Evolutionary conservation across 345 rosid genomes (phyloP).

Genomic region (Rhodomyrtus tomentosa): DNA sequence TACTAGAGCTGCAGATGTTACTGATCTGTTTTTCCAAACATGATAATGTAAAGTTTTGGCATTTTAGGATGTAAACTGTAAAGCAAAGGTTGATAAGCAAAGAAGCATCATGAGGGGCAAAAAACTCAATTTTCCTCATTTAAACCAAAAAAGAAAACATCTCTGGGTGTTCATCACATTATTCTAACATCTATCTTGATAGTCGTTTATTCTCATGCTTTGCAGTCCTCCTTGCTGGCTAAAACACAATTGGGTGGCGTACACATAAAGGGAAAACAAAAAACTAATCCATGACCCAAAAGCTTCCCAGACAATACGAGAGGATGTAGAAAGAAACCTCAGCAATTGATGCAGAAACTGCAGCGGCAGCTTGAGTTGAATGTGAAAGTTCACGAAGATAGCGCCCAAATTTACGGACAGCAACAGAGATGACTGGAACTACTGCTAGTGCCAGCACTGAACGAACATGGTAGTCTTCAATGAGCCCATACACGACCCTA

Average conservation of each 20-base stretch:
- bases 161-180: background rate
- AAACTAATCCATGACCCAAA: background rate
- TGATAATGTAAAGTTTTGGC: background rate
- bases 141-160: background rate
- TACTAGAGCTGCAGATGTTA: background rate
- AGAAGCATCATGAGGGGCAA: background rate
- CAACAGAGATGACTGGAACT: conserved; percentile 67
- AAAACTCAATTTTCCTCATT: background rate
- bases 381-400: conserved; percentile 90
- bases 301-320: background rate
- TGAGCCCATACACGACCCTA: background rate
- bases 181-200: background rate
- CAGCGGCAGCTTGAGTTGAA: conserved; percentile 94
- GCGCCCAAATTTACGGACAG: conserved; percentile 61
- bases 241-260: background rate
- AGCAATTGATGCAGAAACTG: conserved; percentile 86
- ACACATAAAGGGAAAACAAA: background rate
- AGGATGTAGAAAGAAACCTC: conserved; percentile 38
- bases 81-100: background rate
- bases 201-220: background rate
- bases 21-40: background rate
- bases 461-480: background rate
- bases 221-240: background rate
- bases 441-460: conserved; percentile 81
- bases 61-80: background rate